Evolutionary conservation across 352 stramenopile species (phyloP).

Genomic region (Phytophthora podocarpi): DNA sequence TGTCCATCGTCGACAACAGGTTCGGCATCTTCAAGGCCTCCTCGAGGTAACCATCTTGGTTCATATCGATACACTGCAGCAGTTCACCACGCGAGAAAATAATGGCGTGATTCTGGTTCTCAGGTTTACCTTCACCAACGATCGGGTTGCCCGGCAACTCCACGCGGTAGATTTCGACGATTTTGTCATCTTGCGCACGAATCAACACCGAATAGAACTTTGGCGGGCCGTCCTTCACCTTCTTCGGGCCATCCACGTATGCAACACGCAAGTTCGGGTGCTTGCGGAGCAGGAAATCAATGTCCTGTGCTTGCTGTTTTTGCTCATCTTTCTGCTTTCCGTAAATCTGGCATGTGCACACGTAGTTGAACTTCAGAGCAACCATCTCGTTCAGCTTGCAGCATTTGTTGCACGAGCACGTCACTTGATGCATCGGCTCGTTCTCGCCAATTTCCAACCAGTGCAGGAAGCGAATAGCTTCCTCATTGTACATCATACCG

Average conservation of each 20-base stretch:
- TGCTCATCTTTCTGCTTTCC: constrained; percentile 86
- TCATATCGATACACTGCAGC: constrained; percentile 91
- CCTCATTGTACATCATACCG: constrained; percentile 89
- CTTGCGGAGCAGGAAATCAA: constrained; percentile 79
- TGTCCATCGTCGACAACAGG: constrained; percentile 80
- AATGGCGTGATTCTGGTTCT: constrained; percentile 88
- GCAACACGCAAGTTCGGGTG: constrained; percentile 72
- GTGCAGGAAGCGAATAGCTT: constrained; percentile 82
- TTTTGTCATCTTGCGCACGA: constrained; percentile 65
- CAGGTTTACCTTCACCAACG: constrained; percentile 83
- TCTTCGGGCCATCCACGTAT: constrained; percentile 86
- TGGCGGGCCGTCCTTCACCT: constrained; percentile 80
- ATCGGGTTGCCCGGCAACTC: constrained; percentile 82
- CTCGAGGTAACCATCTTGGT: constrained; percentile 84
- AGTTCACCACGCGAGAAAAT: constrained; percentile 84
- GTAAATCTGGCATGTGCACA: constrained; percentile 90
- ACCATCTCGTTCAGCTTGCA: constrained; percentile 84
- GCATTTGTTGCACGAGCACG: constrained; percentile 84
- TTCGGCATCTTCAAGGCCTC: constrained; percentile 85
- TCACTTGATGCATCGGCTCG: constrained; percentile 76
- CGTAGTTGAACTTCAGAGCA: constrained; percentile 85
- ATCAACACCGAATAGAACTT: constrained; percentile 87
- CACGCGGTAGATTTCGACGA: constrained; percentile 80
- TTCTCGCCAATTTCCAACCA: constrained; percentile 89
- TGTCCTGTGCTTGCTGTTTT: constrained; percentile 76